Base-by-base conservation (phyloP, 805 yeast genomes). In the Ogataea ganodermae region DNA sequence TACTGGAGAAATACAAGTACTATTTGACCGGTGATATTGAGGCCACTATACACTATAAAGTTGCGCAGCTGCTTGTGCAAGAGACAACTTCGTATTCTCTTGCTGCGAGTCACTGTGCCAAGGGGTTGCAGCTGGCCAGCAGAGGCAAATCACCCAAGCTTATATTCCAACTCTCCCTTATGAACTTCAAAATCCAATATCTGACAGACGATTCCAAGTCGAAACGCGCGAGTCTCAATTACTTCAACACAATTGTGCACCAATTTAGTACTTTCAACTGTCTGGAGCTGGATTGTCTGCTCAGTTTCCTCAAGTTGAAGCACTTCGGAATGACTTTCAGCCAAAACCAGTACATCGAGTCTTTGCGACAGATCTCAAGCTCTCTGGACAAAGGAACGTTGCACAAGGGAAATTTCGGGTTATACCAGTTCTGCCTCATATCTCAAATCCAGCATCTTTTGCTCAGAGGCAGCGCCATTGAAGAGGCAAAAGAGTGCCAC, bases 61-160 rank as follows among this genome's bases (percentile, higher is more conserved):
- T 77, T 8, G 71, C 79, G 0, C 56, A 56, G 10, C 40, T 75
- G 3, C 66, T 71, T 43, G 66, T 68, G 39, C 50, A 50, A 21
- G 83, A 79, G 46, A 78, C 81, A 0, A 61, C 60, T 2, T 69
- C 71, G 50, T 51, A 62, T 14, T 68, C 68, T 23, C 52, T 62
- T 31, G 82, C 83, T 0, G 73, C 73, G 13, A 69, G 67, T 9
- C 70, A 58, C 40, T 58, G 65, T 39, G 45, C 48, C 16, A 57
- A 58, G 60, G 62, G 67, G 55, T 24, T 69, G 49, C 59, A 61
- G 27, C 38, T 62, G 24, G 49, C 55, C n/a, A 57, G 65, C 49
- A 53, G 65, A 28, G 49, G 63, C 6, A 23, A 51, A 3, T 36
- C 50, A 6, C 32, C 62, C 20, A 60, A 59, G 35, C 60, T 73